Evolutionary conservation across 345 rosid genomes (phyloP).

Genomic region (Brassica incana): DNA sequence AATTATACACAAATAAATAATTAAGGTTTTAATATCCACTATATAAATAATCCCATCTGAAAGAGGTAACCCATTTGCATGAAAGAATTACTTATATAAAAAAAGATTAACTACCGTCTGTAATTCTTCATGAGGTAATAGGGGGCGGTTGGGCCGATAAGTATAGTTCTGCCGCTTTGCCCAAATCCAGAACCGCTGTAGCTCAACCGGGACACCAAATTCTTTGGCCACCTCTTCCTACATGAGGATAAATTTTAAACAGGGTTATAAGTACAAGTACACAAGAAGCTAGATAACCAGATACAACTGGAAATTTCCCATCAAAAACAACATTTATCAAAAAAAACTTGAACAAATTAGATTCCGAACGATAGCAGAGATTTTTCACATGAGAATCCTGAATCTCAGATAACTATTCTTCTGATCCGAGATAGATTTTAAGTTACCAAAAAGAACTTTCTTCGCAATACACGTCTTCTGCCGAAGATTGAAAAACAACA

Average conservation of each 20-base stretch:
- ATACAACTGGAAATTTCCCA: neutral
- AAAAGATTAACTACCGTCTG: slow-evolving; percentile 55
- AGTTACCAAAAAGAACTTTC: neutral
- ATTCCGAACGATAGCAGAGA: neutral
- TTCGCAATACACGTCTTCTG: neutral
- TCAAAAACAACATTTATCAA: neutral
- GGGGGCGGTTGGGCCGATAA: slow-evolving; percentile 90
- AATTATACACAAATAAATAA: neutral
- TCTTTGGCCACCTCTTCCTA: slow-evolving; percentile 98
- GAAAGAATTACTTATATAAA: neutral
- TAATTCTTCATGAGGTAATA: slow-evolving; percentile 79
- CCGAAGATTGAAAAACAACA: neutral
- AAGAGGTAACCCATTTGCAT: slow-evolving; percentile 16
- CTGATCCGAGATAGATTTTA: neutral
- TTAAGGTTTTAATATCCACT: neutral
- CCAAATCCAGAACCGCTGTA: slow-evolving; percentile 95
- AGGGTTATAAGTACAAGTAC: slow-evolving; percentile 5
- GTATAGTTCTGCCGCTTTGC: slow-evolving; percentile 98
- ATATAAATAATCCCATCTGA: neutral
- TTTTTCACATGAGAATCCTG: slow-evolving; percentile 6
- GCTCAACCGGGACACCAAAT: slow-evolving; percentile 84
- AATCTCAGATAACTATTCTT: neutral
- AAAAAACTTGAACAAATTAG: neutral
- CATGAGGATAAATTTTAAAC: slow-evolving; percentile 14
- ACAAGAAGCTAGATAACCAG: slow-evolving; percentile 3